Base-by-base conservation (phyloP, 2,329 filamentous ascomycete species). In the Ceratocystis eucalypticola region DNA sequence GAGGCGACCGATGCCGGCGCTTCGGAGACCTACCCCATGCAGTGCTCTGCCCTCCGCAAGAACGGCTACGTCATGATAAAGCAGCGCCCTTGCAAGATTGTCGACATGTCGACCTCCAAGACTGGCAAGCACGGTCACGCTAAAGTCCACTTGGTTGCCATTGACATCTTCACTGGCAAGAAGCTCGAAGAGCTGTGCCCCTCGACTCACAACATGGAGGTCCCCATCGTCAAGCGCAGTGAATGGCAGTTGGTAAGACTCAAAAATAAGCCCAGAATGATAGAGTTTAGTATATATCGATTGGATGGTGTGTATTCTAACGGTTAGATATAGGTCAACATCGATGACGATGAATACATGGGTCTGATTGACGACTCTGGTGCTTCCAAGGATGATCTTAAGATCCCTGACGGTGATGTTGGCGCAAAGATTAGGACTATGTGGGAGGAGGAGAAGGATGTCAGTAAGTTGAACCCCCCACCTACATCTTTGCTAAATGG, bases 101-200 rank as follows among this genome's bases (percentile, higher is more conserved):
- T 97, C 80, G 94, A 99, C 77, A 99, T 99, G 95, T 96, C 91
- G 73, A 99, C 94, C 83, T 99, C 94, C 80, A 99, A 99, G 92
- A 99, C 94, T 73, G 94, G 94, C 82, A 99, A 99, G 91, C 94
- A 99, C 89, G 94, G 94, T 80, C 95, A 99, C 89, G 94, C 94
- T 82, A 99, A 99, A 88, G 94, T 99, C 79, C 93, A 99, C 82
- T 83, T 99, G 74, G 88, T 96, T 76, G 94, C 91, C 77, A 86
- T 95, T 78, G 94, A 99, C 79, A 97, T 99, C 84, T 99, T 99
- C 88, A 99, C 92, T 72, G 84, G 84, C 86, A 99, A 96, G 90
- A 99, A 99, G 88, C 85, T 96, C 72, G 94, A 99, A 84, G 95
- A 99, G 83, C 87, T 99, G 70, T 96, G 88, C 80, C 94, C 94